These are phyloP conservation scores for Blastomyces emzantsi DNA, from an alignment of 2,329 filamentous ascomycete genomes.

Conservation along the genomic window DNA sequence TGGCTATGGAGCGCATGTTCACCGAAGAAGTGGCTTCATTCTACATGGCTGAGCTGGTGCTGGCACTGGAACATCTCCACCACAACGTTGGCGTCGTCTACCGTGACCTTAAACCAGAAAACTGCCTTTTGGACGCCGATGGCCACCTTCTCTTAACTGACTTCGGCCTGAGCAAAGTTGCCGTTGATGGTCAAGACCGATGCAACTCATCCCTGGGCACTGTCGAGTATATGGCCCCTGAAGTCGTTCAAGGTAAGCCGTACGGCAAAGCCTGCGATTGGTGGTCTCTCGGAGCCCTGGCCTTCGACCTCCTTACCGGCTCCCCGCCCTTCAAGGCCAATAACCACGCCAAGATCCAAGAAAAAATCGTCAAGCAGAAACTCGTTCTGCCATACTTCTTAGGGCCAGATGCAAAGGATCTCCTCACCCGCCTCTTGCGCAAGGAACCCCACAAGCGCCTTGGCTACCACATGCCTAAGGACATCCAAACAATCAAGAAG, in stretches of 20 bases:
- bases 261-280: constrained; percentile 96
- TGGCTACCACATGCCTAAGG: constrained; percentile 79
- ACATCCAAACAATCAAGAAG: constrained; percentile 73
- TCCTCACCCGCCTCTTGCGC: constrained; percentile 78
- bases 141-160: constrained; percentile 93
- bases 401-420: constrained; percentile 82
- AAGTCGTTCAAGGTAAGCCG: constrained; percentile 76
- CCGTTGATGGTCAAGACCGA: constrained; percentile 57
- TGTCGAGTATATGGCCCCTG: constrained; percentile 97
- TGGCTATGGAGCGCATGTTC: constrained; percentile 92
- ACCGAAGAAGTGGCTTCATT: constrained; percentile 81
- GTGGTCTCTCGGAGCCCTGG: constrained; percentile 95
- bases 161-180: constrained; percentile 93
- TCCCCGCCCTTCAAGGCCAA: constrained; percentile 81
- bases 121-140: constrained; percentile 83
- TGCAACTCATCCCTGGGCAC: constrained; percentile 93
- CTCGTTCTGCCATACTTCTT: constrained; percentile 82
- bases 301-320: constrained; percentile 86
- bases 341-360: constrained; percentile 90
- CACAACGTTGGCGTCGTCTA: constrained; percentile 89
- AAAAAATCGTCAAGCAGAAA: constrained; percentile 93
- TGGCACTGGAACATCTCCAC: constrained; percentile 89
- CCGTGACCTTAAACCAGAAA: constrained; percentile 94
- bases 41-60: constrained; percentile 97
- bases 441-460: constrained; percentile 90